Percentiles rank a stretch among this genome's conserved stretches.
Evolutionary conservation across 495 filamentous ascomycete genomes (phyloP).

Genomic region (Daldinia caldariorum): DNA sequence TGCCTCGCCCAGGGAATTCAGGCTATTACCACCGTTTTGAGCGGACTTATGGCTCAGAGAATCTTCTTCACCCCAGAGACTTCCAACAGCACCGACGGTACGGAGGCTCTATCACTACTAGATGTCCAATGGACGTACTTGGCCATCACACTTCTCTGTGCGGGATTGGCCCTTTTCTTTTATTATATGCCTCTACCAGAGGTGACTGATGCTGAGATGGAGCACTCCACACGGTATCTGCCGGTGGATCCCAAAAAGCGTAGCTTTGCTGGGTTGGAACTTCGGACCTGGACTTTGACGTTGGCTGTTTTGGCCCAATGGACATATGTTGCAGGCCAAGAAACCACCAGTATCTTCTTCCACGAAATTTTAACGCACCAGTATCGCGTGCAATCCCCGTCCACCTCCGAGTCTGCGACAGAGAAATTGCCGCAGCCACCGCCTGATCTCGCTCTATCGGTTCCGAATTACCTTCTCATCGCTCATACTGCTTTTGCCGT

Average conservation of each 20-base stretch:
- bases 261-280: constrained; percentile 49
- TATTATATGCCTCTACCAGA: constrained; percentile 68
- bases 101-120: constrained; percentile 54
- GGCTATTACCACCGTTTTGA: constrained; percentile 72
- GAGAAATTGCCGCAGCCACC: constrained; percentile 22
- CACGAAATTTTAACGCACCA: constrained; percentile 56
- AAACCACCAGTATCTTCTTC: constrained; percentile 75
- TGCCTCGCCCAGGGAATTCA: constrained; percentile 76
- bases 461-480: constrained; percentile 61
- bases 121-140: constrained; percentile 84
- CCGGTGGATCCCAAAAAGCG: constrained; percentile 54
- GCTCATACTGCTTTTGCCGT: constrained; percentile 59
- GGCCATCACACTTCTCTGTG: constrained; percentile 76
- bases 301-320: constrained; percentile 76
- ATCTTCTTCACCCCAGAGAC: constrained; percentile 66
- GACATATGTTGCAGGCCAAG: constrained; percentile 78
- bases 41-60: constrained; percentile 71
- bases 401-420: constrained; percentile 34
- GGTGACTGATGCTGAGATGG: constrained; percentile 61
- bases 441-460: constrained; percentile 63
- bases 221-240: constrained; percentile 53
- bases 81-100: constrained; percentile 30
- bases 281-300: constrained; percentile 60
- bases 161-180: constrained; percentile 67
- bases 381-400: constrained; percentile 56